Evolutionary conservation across 2,329 filamentous ascomycete genomes (phyloP).

Genomic region (Fusarium protoensiforme): DNA sequence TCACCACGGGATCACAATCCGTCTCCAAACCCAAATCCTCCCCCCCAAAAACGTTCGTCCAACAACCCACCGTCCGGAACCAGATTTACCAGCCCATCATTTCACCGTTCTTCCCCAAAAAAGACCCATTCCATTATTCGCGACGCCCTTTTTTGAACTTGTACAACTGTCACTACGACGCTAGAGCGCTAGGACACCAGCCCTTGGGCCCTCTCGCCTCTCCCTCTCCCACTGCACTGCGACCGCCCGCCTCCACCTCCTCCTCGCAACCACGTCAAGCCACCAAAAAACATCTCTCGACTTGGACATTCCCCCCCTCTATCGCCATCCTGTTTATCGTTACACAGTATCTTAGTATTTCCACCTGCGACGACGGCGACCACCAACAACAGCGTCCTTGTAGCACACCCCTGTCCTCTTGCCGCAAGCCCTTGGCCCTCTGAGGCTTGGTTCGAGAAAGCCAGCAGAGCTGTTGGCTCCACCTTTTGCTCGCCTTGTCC

Average conservation of each 20-base stretch:
- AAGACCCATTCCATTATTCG: not conserved
- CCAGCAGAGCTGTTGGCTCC: slow-evolving; percentile 26
- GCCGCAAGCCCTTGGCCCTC: not conserved
- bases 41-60: not conserved
- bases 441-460: slow-evolving; percentile 26
- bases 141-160: slow-evolving; percentile 3
- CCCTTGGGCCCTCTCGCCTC: slow-evolving; percentile 7
- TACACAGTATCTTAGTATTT: slow-evolving; percentile 19
- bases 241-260: slow-evolving; percentile 33
- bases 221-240: not conserved
- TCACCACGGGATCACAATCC: slow-evolving; percentile 10
- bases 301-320: not conserved
- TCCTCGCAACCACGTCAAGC: slow-evolving; percentile 34
- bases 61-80: not conserved
- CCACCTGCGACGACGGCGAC: slow-evolving; percentile 16
- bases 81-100: not conserved
- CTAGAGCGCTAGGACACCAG: slow-evolving; percentile 18
- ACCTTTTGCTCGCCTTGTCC: slow-evolving; percentile 29
- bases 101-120: not conserved
- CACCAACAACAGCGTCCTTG: slow-evolving; percentile 8
- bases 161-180: slow-evolving; percentile 30
- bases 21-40: not conserved
- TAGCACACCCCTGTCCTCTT: slow-evolving; percentile 2
- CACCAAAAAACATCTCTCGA: slow-evolving; percentile 34
- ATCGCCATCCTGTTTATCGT: slow-evolving; percentile 22